phyloP scores from a whole-genome alignment of 2,329 filamentous ascomycete species.

The Tolypocladium ophioglossoides region DNA sequence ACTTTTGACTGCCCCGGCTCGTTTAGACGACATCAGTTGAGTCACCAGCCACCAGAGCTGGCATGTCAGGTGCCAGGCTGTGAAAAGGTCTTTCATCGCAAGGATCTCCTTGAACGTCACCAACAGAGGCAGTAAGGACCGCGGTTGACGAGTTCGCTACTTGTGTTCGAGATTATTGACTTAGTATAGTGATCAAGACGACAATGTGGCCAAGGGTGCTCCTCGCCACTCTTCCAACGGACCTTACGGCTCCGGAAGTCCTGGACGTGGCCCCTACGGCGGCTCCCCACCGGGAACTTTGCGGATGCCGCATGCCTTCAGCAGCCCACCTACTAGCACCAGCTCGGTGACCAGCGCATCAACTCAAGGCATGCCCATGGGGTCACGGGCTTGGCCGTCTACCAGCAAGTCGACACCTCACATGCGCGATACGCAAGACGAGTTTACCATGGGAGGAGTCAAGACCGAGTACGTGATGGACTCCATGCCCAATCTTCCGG shows the following conservation, averaged over 20 bases:
- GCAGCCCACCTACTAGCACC: conserved; percentile 2
- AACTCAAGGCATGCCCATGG: conserved; percentile 6
- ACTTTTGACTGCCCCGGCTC: conserved; percentile 13
- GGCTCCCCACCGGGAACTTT: conserved; percentile 7
- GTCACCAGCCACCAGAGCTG: conserved; percentile 43
- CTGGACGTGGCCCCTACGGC: conserved; percentile 5
- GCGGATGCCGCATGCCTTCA: conserved; percentile 10
- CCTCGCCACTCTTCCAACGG: conserved; percentile 4
- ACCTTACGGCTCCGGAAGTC: conserved; percentile 8
- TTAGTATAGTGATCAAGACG: conserved; percentile 2
- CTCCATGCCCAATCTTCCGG: conserved; percentile 7
- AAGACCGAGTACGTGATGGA: conserved; percentile 13
- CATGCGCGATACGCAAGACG: conserved; percentile 8
- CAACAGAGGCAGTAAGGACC: conserved; percentile 25
- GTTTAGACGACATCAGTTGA: conserved; percentile 47
- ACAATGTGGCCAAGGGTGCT: conserved; percentile 1
- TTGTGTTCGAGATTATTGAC: background rate
- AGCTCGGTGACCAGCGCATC: conserved; percentile 4
- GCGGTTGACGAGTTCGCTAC: background rate
- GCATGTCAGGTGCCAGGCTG: conserved; percentile 43
- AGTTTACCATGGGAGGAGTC: conserved; percentile 10
- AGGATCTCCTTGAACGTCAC: conserved; percentile 50
- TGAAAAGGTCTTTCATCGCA: conserved; percentile 45
- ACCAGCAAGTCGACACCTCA: conserved; percentile 5
- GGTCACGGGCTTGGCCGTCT: conserved; percentile 12